Evolutionary conservation across 352 stramenopile species (phyloP).

Genomic region (Phytophthora fragariae): DNA sequence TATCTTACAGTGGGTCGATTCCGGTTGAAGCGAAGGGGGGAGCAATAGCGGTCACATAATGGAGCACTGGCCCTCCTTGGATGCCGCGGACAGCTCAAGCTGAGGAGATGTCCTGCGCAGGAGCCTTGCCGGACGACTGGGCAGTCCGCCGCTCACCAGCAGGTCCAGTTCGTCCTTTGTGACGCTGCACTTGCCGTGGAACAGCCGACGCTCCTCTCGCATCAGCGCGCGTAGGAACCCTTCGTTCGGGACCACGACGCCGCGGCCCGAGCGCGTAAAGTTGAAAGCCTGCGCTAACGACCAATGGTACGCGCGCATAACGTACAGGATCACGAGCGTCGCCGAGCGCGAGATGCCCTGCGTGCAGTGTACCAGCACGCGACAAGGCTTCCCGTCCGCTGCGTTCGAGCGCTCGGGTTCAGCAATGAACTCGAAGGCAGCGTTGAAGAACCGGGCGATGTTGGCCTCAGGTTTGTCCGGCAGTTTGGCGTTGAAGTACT

Average conservation of each 20-base stretch:
- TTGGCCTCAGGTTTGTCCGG: constrained; percentile 50
- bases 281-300: constrained; percentile 77
- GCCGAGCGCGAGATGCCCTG: constrained; percentile 76
- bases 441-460: constrained; percentile 58
- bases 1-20: constrained; percentile 7
- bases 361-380: constrained; percentile 78
- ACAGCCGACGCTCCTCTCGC: constrained; percentile 57
- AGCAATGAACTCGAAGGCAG: constrained; percentile 58
- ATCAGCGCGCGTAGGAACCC: constrained; percentile 63
- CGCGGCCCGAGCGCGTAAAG: constrained; percentile 50
- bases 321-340: constrained; percentile 74
- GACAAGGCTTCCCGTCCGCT: constrained; percentile 29
- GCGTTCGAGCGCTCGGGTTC: constrained; percentile 28
- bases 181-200: constrained; percentile 55
- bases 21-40: too few relatives aligned
- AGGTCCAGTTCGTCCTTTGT: constrained; percentile 58
- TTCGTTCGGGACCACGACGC: constrained; percentile 68
- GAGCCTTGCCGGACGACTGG: constrained; percentile 36
- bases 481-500: constrained; percentile 76
- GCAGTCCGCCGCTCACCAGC: constrained; percentile 51
- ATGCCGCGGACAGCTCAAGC: neutral
- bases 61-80: constrained; percentile 31
- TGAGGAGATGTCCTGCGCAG: constrained; percentile 5
- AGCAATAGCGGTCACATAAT: constrained; percentile 25
- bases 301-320: constrained; percentile 66